Percentiles rank a stretch among this genome's conserved stretches.
Conservation (phyloP, 1,284 basidiomycete species). For the Anthracocystis setariae region DNA sequence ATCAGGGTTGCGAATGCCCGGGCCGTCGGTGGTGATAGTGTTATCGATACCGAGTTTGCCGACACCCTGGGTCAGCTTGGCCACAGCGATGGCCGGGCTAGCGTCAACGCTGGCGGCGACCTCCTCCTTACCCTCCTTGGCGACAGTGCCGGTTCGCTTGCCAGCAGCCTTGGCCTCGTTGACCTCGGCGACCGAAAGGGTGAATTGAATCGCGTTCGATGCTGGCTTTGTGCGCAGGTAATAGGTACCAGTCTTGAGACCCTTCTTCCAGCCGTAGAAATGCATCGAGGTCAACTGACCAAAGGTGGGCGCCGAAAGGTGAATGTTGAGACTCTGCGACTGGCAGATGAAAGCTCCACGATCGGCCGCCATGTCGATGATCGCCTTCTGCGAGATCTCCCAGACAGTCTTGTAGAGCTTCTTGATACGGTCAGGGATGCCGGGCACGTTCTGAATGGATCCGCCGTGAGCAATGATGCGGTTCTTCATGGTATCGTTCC, state of each 20-base stretch:
- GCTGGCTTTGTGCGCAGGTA: constrained; percentile 95
- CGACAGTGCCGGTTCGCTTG: constrained; percentile 39
- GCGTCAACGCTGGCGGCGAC: constrained; percentile 6
- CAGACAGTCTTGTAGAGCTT: constrained; percentile 98
- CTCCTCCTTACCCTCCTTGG: constrained; percentile 19
- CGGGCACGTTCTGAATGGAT: constrained; percentile 77
- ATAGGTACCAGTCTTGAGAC: constrained; percentile 86
- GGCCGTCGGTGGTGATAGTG: constrained; percentile 61
- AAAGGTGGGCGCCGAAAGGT: constrained; percentile 88
- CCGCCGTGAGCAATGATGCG: constrained; percentile 96
- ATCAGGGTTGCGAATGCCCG: constrained; percentile 38
- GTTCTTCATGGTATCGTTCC: constrained; percentile 99
- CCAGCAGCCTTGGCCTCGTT: constrained; percentile 76
- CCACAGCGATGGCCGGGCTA: constrained; percentile 9
- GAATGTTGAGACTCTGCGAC: constrained; percentile 82
- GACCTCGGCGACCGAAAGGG: constrained; percentile 81
- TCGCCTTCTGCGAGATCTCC: constrained; percentile 99
- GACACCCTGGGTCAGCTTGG: constrained; percentile 33
- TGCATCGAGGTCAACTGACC: constrained; percentile 93
- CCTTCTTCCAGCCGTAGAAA: constrained; percentile 99
- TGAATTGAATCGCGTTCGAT: constrained; percentile 97
- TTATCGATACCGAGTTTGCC: constrained; percentile 62
- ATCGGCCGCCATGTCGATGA: constrained; percentile 97
- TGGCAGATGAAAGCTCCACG: constrained; percentile 99
- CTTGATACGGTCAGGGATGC: constrained; percentile 70